Conservation (phyloP, 23 red algal genomes). For the Gracilaria domingensis region DNA sequence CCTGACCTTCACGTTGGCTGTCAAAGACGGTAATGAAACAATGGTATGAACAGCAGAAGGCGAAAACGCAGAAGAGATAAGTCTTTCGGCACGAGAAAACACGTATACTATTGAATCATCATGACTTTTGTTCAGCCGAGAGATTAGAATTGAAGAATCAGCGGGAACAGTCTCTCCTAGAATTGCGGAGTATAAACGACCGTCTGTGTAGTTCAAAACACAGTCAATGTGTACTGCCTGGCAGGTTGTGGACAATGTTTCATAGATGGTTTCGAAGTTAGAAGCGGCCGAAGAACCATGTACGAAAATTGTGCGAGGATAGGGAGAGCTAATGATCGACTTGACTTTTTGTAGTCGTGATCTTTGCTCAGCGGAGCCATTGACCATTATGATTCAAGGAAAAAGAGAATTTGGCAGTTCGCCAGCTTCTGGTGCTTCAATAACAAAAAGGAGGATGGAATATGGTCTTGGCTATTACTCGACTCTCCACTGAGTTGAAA, state of each 20-base stretch:
- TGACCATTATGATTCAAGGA: neutral
- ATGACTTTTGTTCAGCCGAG: neutral
- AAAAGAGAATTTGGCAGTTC: neutral
- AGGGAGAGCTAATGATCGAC: neutral
- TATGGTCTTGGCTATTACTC: no score
- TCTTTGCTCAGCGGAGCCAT: neutral
- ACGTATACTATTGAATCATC: neutral
- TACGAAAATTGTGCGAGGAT: constrained; percentile 4
- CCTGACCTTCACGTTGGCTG: neutral
- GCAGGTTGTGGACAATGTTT: neutral
- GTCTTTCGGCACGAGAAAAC: constrained; percentile 53
- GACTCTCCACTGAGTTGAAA: no score
- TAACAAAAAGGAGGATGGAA: no score
- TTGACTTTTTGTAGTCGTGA: neutral
- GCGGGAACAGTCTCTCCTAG: constrained; percentile 8
- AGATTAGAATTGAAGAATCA: constrained; percentile 35
- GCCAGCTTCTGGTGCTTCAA: no score
- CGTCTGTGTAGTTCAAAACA: constrained; percentile 46
- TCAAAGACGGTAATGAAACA: constrained; percentile 31
- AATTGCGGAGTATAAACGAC: constrained; percentile 42
- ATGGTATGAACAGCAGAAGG: constrained; percentile 16
- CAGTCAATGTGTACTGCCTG: constrained; percentile 33
- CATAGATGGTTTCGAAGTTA: constrained; percentile 8
- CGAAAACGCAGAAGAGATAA: constrained; percentile 42
- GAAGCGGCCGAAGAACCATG: neutral